These are phyloP conservation scores for Bipolaris cookei DNA, from an alignment of 2,329 filamentous ascomycete species.

Conservation along the genomic window DNA sequence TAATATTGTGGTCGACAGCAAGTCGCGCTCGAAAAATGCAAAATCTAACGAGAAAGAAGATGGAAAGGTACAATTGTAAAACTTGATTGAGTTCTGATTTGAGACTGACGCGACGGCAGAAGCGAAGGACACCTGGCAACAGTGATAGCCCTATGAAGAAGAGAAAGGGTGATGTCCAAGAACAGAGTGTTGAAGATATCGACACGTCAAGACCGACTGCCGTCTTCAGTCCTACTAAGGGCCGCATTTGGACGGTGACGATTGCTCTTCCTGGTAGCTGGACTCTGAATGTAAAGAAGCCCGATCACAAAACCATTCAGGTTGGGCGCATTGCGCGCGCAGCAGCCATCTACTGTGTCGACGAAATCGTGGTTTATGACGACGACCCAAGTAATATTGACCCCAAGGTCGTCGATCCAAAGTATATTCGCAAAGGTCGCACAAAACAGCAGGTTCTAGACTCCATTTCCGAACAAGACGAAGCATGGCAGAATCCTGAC, in stretches of 20 bases:
- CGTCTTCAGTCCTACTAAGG: slow-evolving; percentile 68
- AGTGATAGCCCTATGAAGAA: slow-evolving; percentile 24
- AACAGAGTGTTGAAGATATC: slow-evolving; percentile 22
- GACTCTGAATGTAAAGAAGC: slow-evolving; percentile 66
- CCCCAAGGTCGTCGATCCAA: slow-evolving; percentile 28
- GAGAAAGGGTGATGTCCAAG: slow-evolving; percentile 20
- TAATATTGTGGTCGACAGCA: slow-evolving; percentile 8
- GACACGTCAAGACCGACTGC: slow-evolving; percentile 72
- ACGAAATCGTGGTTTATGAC: slow-evolving; percentile 83
- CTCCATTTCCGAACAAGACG: slow-evolving; percentile 50
- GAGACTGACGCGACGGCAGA: slow-evolving; percentile 18
- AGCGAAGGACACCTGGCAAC: slow-evolving; percentile 29
- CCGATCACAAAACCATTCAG: slow-evolving; percentile 75
- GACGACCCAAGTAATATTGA: slow-evolving; percentile 61
- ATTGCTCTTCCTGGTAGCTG: slow-evolving; percentile 81
- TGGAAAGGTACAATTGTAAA: slow-evolving; percentile 15
- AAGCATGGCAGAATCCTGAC: slow-evolving; percentile 72
- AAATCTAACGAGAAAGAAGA: slow-evolving; percentile 5
- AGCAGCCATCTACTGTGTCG: slow-evolving; percentile 80
- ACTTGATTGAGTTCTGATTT: background rate
- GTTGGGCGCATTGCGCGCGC: slow-evolving; percentile 80
- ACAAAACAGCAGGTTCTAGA: slow-evolving; percentile 53
- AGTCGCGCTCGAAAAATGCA: slow-evolving; percentile 13
- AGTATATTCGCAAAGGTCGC: slow-evolving; percentile 28
- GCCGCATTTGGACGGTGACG: slow-evolving; percentile 75